Evolutionary conservation across 179 eudicot species (phyloP).

Genomic region (Gypsophila paniculata): DNA sequence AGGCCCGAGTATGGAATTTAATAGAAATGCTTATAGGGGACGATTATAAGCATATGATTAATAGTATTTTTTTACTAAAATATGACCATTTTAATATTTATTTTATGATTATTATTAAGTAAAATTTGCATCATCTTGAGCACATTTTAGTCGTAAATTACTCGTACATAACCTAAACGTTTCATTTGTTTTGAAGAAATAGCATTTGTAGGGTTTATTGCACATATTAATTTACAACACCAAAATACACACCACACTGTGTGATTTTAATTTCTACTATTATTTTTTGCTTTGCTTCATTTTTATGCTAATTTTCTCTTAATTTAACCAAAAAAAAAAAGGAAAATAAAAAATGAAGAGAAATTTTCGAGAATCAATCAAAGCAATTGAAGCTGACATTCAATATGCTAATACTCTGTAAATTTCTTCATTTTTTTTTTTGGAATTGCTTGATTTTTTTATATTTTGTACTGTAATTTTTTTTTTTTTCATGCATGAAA

Average conservation of each 20-base stretch:
- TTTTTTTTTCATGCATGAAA: neutral
- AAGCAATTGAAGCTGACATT: conserved; percentile 39
- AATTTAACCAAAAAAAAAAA: neutral
- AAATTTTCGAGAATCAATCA: conserved; percentile 33
- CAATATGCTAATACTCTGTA: conserved; percentile 37
- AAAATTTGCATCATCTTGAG: no score
- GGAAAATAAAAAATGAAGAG: conserved; percentile 17
- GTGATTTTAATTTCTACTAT: neutral
- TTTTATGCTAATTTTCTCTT: neutral
- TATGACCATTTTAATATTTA: no score
- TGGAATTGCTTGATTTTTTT: neutral
- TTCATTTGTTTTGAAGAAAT: no score
- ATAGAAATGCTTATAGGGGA: no score
- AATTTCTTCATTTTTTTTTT: neutral
- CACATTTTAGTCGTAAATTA: no score
- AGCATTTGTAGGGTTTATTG: no score
- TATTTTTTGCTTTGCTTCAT: neutral
- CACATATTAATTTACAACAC: neutral
- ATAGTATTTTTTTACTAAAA: no score
- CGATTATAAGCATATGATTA: no score
- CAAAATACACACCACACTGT: neutral
- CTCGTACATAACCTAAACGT: no score
- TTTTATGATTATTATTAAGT: no score
- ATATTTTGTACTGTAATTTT: neutral
- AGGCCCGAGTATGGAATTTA: no score